A percentile compares a stretch with the other conserved stretches of the same genome.
These are phyloP conservation scores for Scytalidium lignicola DNA, from an alignment of 2,329 filamentous ascomycete genomes.

Conservation along the genomic window DNA sequence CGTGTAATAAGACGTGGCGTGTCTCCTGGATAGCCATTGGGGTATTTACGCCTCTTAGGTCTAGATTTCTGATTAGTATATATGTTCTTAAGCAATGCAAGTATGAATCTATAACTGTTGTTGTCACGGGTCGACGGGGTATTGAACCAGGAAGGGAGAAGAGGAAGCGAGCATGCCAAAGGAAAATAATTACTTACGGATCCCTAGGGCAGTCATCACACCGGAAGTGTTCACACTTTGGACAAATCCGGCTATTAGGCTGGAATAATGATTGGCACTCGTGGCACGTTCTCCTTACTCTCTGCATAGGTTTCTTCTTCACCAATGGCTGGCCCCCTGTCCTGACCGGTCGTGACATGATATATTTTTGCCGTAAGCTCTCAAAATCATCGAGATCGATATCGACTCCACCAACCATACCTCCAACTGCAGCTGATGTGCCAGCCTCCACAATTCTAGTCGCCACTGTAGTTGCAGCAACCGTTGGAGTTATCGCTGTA, in stretches of 20 bases:
- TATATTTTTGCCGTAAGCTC: slow-evolving; percentile 37
- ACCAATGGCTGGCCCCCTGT: slow-evolving; percentile 66
- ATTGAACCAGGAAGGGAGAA: neutral
- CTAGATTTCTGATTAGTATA: slow-evolving; percentile 31
- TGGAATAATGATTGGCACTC: slow-evolving; percentile 62
- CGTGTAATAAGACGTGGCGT: slow-evolving; percentile 4
- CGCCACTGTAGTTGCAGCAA: too few relatives aligned
- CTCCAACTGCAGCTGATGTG: neutral
- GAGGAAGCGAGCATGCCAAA: neutral
- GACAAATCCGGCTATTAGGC: slow-evolving; percentile 56
- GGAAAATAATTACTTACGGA: slow-evolving; percentile 63
- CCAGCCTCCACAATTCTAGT: neutral
- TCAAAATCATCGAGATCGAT: slow-evolving; percentile 19
- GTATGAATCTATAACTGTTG: too few relatives aligned
- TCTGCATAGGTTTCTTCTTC: slow-evolving; percentile 65
- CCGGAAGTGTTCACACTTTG: slow-evolving; percentile 63
- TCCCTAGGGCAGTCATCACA: slow-evolving; percentile 79
- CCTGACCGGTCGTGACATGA: slow-evolving; percentile 59
- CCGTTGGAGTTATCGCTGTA: too few relatives aligned
- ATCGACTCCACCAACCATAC: neutral
- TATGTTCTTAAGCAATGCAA: too few relatives aligned
- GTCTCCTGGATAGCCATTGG: slow-evolving; percentile 65
- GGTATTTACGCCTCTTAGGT: slow-evolving; percentile 64
- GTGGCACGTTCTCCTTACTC: slow-evolving; percentile 72
- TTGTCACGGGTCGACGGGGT: too few relatives aligned